phyloP scores from a whole-genome alignment of 2,329 filamentous ascomycete genomes.

The Ophiostoma himal-ulmi region DNA sequence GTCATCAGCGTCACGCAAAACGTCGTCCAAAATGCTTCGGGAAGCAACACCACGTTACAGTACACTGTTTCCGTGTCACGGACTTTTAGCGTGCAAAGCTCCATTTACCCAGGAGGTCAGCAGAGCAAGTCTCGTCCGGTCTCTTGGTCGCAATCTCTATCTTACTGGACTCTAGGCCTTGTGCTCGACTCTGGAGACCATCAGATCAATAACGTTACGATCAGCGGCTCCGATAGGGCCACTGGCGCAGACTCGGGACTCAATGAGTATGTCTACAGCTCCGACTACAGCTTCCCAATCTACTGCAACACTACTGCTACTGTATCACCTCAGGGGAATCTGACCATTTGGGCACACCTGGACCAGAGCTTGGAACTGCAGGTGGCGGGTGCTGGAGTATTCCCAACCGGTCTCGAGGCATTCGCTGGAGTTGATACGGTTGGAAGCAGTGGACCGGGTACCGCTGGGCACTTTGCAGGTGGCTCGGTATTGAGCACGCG shows the following conservation, averaged over 20 bases:
- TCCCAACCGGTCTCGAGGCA: constrained; percentile 56
- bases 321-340: constrained; percentile 39
- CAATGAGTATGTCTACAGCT: constrained; percentile 30
- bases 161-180: constrained; percentile 48
- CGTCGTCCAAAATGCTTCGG: constrained; percentile 42
- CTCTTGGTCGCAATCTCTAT: constrained; percentile 55
- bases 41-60: constrained; percentile 53
- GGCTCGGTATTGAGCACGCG: constrained; percentile 44
- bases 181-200: constrained; percentile 34
- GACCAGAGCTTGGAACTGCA: constrained; percentile 39
- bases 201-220: constrained; percentile 40
- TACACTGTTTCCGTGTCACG: constrained; percentile 55
- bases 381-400: constrained; percentile 38
- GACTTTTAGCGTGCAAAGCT: constrained; percentile 48
- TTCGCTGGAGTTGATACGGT: constrained; percentile 38
- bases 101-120: constrained; percentile 42
- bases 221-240: constrained; percentile 31
- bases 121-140: constrained; percentile 26
- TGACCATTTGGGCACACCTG: constrained; percentile 41
- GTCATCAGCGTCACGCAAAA: constrained; percentile 41
- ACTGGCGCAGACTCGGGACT: constrained; percentile 30
- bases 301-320: constrained; percentile 49
- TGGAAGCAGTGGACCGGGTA: not conserved
- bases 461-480: constrained; percentile 24
- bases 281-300: constrained; percentile 55